Conservation (phyloP, 179 eudicot genomes). For the Camellia oleifera region DNA sequence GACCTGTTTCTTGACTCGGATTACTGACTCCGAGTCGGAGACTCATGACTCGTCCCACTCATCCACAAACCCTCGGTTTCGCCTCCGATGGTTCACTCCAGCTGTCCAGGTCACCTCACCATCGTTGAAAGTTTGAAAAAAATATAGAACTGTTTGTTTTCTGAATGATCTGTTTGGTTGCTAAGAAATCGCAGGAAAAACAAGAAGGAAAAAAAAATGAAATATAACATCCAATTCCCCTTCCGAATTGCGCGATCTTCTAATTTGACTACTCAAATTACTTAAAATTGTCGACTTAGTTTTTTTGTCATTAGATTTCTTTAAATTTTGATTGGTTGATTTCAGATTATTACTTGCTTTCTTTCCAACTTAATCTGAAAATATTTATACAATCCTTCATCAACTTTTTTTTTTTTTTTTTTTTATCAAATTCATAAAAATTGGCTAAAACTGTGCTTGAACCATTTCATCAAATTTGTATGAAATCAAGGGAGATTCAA, state of each 20-base stretch:
- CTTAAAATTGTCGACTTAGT: too few species aligned
- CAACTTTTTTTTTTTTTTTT: too few species aligned
- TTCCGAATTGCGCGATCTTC: too few species aligned
- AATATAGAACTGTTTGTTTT: not conserved
- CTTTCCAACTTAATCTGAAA: not conserved
- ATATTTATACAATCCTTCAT: not conserved
- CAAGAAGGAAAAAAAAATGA: too few species aligned
- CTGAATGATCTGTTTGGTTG: not conserved
- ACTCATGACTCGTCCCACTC: constrained; percentile 3
- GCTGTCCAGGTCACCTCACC: constrained; percentile 47
- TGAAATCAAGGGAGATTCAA: too few species aligned
- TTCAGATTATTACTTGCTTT: not conserved
- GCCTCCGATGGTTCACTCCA: constrained; percentile 91
- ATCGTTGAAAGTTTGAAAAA: too few species aligned
- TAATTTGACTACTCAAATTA: too few species aligned
- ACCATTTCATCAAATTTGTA: too few species aligned
- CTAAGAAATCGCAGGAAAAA: not conserved
- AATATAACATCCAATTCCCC: too few species aligned
- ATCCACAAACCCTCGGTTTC: constrained; percentile 41
- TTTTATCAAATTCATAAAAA: too few species aligned
- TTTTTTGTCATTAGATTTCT: not conserved
- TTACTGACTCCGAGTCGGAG: constrained; percentile 9
- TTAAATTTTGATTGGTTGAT: not conserved
- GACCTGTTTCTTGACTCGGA: constrained; percentile 52
- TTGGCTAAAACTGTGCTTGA: too few species aligned